Percentiles rank a stretch among this genome's conserved stretches.
phyloP scores from a whole-genome alignment of 345 rosid species.

The Murraya paniculata region DNA sequence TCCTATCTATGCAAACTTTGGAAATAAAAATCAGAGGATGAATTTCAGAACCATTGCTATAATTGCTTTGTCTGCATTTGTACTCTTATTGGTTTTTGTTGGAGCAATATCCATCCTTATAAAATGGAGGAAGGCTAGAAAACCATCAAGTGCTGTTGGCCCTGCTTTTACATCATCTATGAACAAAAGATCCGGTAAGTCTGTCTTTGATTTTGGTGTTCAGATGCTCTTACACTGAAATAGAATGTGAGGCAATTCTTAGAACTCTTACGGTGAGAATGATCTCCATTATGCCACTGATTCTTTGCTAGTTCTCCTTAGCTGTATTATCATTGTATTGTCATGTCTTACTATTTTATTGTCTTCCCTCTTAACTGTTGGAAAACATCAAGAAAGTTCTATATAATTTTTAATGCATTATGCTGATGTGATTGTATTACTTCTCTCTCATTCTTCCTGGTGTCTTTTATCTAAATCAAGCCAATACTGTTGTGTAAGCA shows the following conservation, averaged over 20 bases:
- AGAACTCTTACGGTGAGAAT: not conserved
- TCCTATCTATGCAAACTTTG: conserved; percentile 65
- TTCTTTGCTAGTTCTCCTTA: not conserved
- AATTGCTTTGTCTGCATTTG: conserved; percentile 78
- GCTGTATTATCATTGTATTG: not conserved
- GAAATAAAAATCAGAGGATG: conserved; percentile 64
- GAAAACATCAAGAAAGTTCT: not conserved
- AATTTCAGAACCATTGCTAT: conserved; percentile 65
- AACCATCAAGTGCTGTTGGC: conserved; percentile 86
- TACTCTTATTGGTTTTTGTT: conserved; percentile 63
- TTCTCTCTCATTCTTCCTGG: not conserved
- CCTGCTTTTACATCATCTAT: conserved; percentile 63
- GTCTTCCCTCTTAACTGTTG: not conserved
- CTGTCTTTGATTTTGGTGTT: conserved; percentile 7
- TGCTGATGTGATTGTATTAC: not conserved
- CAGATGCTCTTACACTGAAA: conserved; percentile 9
- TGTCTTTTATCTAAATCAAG: not conserved
- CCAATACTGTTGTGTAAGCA: not conserved
- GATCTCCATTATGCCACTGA: not conserved
- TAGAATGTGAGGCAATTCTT: not conserved
- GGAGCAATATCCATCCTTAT: conserved; percentile 62
- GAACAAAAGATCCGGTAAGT: conserved; percentile 84
- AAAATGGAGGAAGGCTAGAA: conserved; percentile 78
- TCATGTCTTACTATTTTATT: not conserved
- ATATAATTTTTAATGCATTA: not conserved